phyloP scores from a whole-genome alignment of 768 basidiomycete genomes.

The Tubosaeta brunneosetosa region DNA sequence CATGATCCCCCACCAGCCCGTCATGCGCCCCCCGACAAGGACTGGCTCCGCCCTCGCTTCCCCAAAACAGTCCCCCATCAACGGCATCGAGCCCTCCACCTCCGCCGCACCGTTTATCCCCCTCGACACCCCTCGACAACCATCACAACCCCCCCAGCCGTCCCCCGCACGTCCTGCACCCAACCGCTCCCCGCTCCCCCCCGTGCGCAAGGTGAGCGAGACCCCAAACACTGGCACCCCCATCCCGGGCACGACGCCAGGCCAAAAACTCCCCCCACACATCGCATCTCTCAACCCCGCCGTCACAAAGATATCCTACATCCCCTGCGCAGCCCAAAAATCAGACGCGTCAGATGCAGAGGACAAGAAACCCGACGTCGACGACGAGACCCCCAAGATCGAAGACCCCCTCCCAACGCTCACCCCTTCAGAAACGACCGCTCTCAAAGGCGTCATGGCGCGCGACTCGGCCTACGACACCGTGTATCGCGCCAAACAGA shows the following conservation, averaged over 20 bases:
- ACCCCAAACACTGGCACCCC: constrained; percentile 4
- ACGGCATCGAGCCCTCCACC: constrained; percentile 18
- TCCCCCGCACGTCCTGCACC: constrained; percentile 21
- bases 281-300: constrained; percentile 30
- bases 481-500: constrained; percentile 44
- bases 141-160: constrained; percentile 26
- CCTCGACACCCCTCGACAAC: constrained; percentile 22
- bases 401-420: constrained; percentile 27
- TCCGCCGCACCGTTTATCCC: constrained; percentile 20
- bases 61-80: constrained; percentile 26
- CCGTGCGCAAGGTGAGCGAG: constrained; percentile 21
- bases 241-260: constrained; percentile 25
- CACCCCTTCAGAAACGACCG: constrained; percentile 28
- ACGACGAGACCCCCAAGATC: constrained; percentile 20
- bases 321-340: constrained; percentile 21
- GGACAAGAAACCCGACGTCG: constrained; percentile 22
- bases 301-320: constrained; percentile 28
- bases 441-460: constrained; percentile 35
- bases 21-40: constrained; percentile 26
- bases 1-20: constrained; percentile 13
- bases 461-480: constrained; percentile 45
- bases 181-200: constrained; percentile 21
- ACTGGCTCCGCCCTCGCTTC: constrained; percentile 28
- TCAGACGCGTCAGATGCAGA: constrained; percentile 18
- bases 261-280: constrained; percentile 32